These are phyloP conservation scores for Hypoxylon rickii DNA, from an alignment of 495 filamentous ascomycete species.

Conservation along the genomic window DNA sequence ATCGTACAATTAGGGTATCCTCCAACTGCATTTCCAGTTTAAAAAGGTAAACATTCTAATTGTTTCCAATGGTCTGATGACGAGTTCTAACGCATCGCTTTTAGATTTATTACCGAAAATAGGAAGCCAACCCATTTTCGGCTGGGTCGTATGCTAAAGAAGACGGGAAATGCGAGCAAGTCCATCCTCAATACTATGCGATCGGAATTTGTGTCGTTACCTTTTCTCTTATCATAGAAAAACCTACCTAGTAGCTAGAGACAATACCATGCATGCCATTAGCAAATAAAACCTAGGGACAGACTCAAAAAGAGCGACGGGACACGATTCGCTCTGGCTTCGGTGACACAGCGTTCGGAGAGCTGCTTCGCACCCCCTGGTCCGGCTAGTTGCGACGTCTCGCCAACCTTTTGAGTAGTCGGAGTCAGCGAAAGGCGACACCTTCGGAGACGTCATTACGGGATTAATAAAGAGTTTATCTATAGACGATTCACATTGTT, in stretches of 20 bases:
- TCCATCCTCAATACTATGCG: too few species aligned
- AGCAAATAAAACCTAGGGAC: too few species aligned
- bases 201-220: too few species aligned
- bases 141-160: neutral
- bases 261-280: too few species aligned
- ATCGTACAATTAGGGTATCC: conserved; percentile 68
- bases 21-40: conserved; percentile 98
- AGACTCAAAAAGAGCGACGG: conserved; percentile 4
- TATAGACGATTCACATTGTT: too few species aligned
- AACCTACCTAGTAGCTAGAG: too few species aligned
- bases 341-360: conserved; percentile 20
- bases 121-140: conserved; percentile 31
- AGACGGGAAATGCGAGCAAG: conserved; percentile 2
- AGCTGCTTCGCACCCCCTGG: conserved; percentile 16
- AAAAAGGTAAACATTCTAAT: conserved; percentile 64
- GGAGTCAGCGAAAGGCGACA: neutral
- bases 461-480: neutral
- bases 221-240: too few species aligned
- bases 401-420: neutral
- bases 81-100: conserved; percentile 44
- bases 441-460: neutral
- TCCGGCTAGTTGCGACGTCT: neutral
- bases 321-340: conserved; percentile 5
- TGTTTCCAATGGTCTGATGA: neutral
- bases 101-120: conserved; percentile 73